Conservation (phyloP, 2,329 filamentous ascomycete genomes). For the Lachnellula cervina region DNA sequence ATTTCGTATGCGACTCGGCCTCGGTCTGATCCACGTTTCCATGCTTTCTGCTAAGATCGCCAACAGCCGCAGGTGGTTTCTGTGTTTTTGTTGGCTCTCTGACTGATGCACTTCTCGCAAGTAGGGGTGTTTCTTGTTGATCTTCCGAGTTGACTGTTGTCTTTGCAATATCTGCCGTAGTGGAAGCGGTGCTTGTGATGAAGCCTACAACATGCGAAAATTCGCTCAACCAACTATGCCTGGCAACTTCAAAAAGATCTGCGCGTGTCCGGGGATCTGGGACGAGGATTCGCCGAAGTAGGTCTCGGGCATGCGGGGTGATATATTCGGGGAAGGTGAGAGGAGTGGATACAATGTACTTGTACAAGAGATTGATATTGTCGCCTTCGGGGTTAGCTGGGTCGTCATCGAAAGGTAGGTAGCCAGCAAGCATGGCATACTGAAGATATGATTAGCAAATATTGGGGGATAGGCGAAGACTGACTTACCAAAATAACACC, state of each 20-base stretch:
- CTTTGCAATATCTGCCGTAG: constrained; percentile 77
- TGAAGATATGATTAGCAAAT: constrained; percentile 38
- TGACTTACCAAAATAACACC: constrained; percentile 88
- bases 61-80: constrained; percentile 48
- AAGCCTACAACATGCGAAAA: constrained; percentile 96
- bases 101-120: constrained; percentile 87
- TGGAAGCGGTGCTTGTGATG: constrained; percentile 93
- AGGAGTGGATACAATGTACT: constrained; percentile 96
- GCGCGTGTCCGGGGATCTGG: constrained; percentile 92
- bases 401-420: constrained; percentile 96
- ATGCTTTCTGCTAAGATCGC: constrained; percentile 67
- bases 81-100: constrained; percentile 73
- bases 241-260: constrained; percentile 92
- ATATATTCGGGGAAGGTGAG: constrained; percentile 99
- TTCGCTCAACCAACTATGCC: constrained; percentile 97
- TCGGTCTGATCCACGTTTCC: constrained; percentile 67
- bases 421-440: constrained; percentile 98
- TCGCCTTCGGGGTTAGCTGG: constrained; percentile 97
- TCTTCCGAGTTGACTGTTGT: constrained; percentile 61
- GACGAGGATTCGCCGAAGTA: constrained; percentile 87
- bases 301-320: constrained; percentile 89
- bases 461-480: background rate
- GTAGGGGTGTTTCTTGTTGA: constrained; percentile 50
- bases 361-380: constrained; percentile 98
- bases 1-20: constrained; percentile 59